A percentile compares a stretch with the other conserved stretches of the same genome.
phyloP scores from a whole-genome alignment of 2,329 filamentous ascomycete species.

The Aureobasidium subglaciale region DNA sequence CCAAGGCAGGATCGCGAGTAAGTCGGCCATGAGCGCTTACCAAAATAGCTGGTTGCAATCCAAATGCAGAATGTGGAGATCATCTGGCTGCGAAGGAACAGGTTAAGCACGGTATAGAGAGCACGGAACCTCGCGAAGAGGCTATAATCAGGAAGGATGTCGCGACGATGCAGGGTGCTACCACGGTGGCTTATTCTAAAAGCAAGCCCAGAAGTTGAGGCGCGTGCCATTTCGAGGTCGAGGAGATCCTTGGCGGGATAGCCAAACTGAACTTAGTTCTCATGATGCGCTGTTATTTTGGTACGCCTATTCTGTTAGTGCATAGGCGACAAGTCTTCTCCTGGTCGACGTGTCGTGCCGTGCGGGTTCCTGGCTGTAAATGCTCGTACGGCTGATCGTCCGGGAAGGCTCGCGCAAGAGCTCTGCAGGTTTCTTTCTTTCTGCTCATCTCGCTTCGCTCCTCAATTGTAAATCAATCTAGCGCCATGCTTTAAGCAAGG shows the following conservation, averaged over 20 bases:
- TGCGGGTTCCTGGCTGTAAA: neutral
- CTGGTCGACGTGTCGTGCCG: neutral
- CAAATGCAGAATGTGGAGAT: neutral
- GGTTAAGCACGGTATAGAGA: neutral
- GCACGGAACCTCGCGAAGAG: neutral
- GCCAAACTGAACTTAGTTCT: neutral
- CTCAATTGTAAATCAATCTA: neutral
- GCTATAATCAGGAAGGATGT: neutral
- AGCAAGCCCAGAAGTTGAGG: neutral
- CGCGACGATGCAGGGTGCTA: neutral
- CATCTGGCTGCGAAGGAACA: constrained; percentile 4
- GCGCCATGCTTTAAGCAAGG: neutral
- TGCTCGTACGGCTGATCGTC: constrained; percentile 1
- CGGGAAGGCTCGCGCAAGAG: neutral
- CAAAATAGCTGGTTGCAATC: neutral
- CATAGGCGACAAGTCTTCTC: neutral
- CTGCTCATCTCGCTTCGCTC: constrained; percentile 5
- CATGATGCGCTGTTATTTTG: neutral
- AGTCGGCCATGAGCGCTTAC: neutral
- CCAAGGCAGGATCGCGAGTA: constrained; percentile 8
- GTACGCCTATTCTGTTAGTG: constrained; percentile 7
- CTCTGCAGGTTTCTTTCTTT: neutral
- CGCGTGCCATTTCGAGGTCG: constrained; percentile 1
- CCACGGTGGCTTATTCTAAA: constrained; percentile 8
- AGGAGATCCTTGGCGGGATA: neutral